These are phyloP conservation scores for Globisporangium paroecandrum DNA, from an alignment of 352 stramenopile species.

Conservation along the genomic window DNA sequence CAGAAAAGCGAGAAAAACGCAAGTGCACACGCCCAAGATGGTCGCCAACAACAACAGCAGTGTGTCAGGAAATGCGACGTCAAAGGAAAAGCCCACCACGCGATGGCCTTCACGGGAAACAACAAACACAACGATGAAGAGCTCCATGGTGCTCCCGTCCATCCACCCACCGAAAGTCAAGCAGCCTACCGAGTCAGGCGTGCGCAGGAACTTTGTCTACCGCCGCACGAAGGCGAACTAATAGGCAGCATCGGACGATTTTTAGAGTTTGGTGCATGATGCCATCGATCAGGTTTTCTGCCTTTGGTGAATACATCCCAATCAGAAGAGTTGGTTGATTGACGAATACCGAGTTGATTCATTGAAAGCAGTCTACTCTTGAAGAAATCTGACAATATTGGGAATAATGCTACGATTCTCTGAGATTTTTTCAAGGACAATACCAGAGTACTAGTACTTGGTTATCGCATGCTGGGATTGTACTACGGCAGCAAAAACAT, in stretches of 20 bases:
- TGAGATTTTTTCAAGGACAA: background rate
- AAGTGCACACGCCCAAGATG: background rate
- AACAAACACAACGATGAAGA: background rate
- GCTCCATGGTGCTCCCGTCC: background rate
- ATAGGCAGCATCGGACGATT: background rate
- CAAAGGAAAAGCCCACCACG: background rate
- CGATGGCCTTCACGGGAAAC: background rate
- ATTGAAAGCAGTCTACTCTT: background rate
- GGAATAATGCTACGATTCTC: background rate
- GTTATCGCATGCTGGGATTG: background rate
- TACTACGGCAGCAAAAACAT: background rate
- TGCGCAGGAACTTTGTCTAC: conserved; percentile 2
- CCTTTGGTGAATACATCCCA: background rate
- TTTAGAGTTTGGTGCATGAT: background rate
- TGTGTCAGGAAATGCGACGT: background rate
- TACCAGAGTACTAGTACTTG: background rate
- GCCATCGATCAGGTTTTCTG: background rate
- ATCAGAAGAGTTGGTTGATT: background rate
- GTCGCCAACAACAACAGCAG: background rate
- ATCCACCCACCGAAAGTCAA: conserved; percentile 3
- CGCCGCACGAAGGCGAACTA: conserved; percentile 1
- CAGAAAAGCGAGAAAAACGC: background rate
- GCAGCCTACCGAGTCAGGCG: background rate
- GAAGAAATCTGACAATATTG: background rate
- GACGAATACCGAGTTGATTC: background rate